Conservation (phyloP, 768 basidiomycete genomes). For the Lyophyllum shimeji region DNA sequence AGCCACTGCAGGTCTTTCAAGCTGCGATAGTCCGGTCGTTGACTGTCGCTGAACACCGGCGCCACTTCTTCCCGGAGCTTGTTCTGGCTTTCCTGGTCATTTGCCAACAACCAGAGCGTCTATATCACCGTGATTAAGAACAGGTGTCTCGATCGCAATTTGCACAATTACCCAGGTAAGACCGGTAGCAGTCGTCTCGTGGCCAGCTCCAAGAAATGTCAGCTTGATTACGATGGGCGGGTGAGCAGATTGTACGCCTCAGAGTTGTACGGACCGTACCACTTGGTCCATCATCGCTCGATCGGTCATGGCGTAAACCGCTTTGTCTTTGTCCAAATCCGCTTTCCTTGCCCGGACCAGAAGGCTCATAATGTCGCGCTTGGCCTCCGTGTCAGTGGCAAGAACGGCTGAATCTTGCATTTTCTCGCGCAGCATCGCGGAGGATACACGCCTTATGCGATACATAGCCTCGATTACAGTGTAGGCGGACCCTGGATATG, state of each 20-base stretch:
- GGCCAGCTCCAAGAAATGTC: slow-evolving; percentile 50
- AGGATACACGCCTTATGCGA: slow-evolving; percentile 39
- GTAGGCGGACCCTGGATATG: not conserved
- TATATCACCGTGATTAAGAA: slow-evolving; percentile 11
- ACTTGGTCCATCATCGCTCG: slow-evolving; percentile 53
- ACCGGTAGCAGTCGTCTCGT: slow-evolving; percentile 47
- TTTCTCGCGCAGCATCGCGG: slow-evolving; percentile 40
- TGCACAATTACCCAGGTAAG: slow-evolving; percentile 41
- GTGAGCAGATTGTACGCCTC: not conserved
- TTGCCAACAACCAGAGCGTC: slow-evolving; percentile 56
- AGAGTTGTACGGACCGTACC: slow-evolving; percentile 22
- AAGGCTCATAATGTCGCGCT: slow-evolving; percentile 54
- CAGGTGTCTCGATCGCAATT: not conserved
- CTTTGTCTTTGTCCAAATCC: slow-evolving; percentile 30
- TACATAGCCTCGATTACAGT: slow-evolving; percentile 33
- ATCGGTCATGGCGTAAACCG: slow-evolving; percentile 43
- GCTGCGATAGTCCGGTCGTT: slow-evolving; percentile 38
- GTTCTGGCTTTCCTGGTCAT: slow-evolving; percentile 47
- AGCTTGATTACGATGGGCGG: slow-evolving; percentile 23
- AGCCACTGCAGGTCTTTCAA: slow-evolving; percentile 40
- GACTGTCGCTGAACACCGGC: slow-evolving; percentile 32
- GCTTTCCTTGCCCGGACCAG: slow-evolving; percentile 43
- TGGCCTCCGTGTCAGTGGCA: slow-evolving; percentile 37
- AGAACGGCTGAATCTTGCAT: slow-evolving; percentile 33
- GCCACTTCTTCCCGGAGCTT: slow-evolving; percentile 52